Conservation (phyloP, 2,329 filamentous ascomycete genomes). For the Verticillium dahliae region DNA sequence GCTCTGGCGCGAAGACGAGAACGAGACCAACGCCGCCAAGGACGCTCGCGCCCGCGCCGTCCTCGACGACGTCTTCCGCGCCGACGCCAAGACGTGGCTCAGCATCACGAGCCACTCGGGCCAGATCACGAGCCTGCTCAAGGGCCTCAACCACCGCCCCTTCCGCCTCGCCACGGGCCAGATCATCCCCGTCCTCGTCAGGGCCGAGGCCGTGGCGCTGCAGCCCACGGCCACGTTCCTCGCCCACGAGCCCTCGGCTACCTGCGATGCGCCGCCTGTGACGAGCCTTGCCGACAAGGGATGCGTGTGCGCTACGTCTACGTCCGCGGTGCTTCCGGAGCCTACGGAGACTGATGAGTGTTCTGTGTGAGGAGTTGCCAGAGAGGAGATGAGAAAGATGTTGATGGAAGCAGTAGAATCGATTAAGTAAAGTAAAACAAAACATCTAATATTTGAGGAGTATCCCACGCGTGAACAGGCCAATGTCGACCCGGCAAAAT, state of each 20-base stretch:
- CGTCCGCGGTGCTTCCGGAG: constrained; percentile 6
- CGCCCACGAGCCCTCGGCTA: constrained; percentile 31
- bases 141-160: constrained; percentile 51
- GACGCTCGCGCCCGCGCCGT: constrained; percentile 39
- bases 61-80: constrained; percentile 50
- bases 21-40: constrained; percentile 40
- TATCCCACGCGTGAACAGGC: too few relatives aligned
- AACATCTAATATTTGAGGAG: too few relatives aligned
- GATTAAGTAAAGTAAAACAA: too few relatives aligned
- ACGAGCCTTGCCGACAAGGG: constrained; percentile 33
- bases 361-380: too few relatives aligned
- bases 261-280: constrained; percentile 36
- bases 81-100: constrained; percentile 47
- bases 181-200: constrained; percentile 61
- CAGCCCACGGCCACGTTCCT: constrained; percentile 22
- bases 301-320: constrained; percentile 30
- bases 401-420: background rate
- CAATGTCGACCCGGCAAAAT: too few relatives aligned
- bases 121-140: constrained; percentile 44
- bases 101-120: constrained; percentile 56
- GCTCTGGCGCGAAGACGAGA: constrained; percentile 34
- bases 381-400: background rate
- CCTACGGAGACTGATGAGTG: constrained; percentile 4
- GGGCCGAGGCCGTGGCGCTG: constrained; percentile 38
- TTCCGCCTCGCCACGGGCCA: constrained; percentile 61